Base-by-base conservation (phyloP, 2,329 filamentous ascomycete genomes). In the Colletotrichum sp. region DNA sequence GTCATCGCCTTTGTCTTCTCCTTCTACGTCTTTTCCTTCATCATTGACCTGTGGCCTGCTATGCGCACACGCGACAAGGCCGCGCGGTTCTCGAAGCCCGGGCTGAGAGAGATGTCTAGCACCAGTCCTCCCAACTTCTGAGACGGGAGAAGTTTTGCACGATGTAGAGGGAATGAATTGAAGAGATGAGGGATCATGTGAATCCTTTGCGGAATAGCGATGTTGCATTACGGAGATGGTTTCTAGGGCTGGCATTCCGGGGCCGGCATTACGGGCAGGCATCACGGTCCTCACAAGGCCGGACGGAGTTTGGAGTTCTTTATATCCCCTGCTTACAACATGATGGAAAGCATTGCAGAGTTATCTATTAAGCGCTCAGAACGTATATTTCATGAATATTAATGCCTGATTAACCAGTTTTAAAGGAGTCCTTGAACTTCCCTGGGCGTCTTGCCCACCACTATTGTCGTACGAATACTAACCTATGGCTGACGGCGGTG, bases 1-100 rank as follows among this genome's bases (percentile, higher is more conserved):
- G 82, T 91, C 76, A 92, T 98, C 78, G 91, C 95, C 36, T 92
- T 98, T 81, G 89, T 98, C 81, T 98, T 96, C 86, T 95, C 94
- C 69, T 94, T 96, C 81, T 98, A 98, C 86, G 89, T 97, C 76
- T 90, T 96, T 77, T 95, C 94, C 76, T 98, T 98, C 87, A 90
- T 94, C 81, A 89, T 98, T 82, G 96, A 99, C 85, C 91, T 99
- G 66, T 89, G 94, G 78, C 97, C 97, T 0, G 95, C 95, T 13
- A 88, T 94, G 4, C 88, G 90, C 77, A 94, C 92, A 13, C 91
- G 89, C 78, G 82, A 86, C 78, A 71, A 65, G 67, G 34, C 43
- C 48, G 67, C 34, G 2, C 65, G 77, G 36, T 77, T 77, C 24
- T 38, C 66, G 12, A 78, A 78, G 58, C 72, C 77, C 5, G 61